These are phyloP conservation scores for Tetrapisispora iriomotensis DNA, from an alignment of 805 yeast genomes.

Conservation along the genomic window DNA sequence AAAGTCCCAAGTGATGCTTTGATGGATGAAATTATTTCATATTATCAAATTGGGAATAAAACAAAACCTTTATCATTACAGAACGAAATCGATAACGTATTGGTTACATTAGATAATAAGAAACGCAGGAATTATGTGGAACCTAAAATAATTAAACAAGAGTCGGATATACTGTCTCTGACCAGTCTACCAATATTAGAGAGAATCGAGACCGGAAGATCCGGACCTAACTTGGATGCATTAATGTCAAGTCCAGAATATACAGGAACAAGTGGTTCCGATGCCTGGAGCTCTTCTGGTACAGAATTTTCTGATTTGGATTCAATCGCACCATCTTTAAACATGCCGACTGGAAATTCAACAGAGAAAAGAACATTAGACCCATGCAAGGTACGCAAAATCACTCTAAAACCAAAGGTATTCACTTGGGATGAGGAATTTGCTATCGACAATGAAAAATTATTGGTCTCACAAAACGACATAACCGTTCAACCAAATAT, in stretches of 20 bases:
- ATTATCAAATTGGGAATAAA: constrained; percentile 9
- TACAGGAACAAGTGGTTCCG: constrained; percentile 14
- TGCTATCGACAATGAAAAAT: background rate
- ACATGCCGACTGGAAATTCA: background rate
- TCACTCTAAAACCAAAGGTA: background rate
- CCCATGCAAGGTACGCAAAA: background rate
- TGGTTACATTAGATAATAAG: constrained; percentile 6
- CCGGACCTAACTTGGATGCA: constrained; percentile 5
- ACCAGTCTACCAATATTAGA: constrained; percentile 3
- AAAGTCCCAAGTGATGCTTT: constrained; percentile 16
- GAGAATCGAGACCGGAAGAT: constrained; percentile 2
- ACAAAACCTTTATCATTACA: constrained; percentile 5
- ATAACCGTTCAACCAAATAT: background rate
- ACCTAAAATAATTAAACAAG: constrained; percentile 2
- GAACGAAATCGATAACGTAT: constrained; percentile 15
- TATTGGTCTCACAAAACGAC: background rate
- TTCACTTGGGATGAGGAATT: constrained; percentile 1
- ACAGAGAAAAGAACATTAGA: background rate
- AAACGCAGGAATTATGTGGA: background rate
- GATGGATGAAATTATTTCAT: constrained; percentile 23
- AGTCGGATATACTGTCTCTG: constrained; percentile 1
- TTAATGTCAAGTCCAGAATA: constrained; percentile 22
- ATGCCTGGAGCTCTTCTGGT: constrained; percentile 18
- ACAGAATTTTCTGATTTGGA: constrained; percentile 14
- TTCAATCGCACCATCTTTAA: background rate